Evolutionary conservation across 2,329 filamentous ascomycete species (phyloP).

Genomic region (Fusarium algeriense): DNA sequence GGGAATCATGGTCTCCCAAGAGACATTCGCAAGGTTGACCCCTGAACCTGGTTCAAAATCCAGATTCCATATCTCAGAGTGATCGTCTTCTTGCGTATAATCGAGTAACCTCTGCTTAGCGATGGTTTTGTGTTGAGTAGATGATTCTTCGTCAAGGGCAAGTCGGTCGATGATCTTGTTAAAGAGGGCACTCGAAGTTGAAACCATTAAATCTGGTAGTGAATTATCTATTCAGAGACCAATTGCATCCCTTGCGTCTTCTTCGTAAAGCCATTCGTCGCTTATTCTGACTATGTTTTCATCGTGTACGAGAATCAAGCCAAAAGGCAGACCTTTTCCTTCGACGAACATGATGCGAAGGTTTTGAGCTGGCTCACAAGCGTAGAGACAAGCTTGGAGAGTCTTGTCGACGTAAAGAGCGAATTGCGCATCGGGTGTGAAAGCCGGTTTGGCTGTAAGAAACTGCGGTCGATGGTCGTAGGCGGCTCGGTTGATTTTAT

Average conservation of each 20-base stretch:
- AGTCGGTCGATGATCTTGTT: constrained; percentile 3
- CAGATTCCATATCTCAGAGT: neutral
- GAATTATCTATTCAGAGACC: neutral
- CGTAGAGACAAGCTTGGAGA: constrained; percentile 7
- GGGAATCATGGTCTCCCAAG: neutral
- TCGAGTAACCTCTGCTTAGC: constrained; percentile 3
- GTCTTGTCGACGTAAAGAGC: neutral
- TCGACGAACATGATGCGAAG: constrained; percentile 1
- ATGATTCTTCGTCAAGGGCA: neutral
- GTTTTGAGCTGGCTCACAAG: neutral
- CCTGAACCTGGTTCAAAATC: neutral
- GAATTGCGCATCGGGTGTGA: neutral
- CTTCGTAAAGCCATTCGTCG: constrained; percentile 15
- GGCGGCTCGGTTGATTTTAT: constrained; percentile 1
- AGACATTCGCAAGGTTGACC: neutral
- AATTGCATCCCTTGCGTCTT: neutral
- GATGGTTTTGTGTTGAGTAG: neutral
- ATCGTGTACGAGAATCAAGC: neutral
- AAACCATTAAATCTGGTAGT: neutral
- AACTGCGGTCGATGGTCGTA: constrained; percentile 14
- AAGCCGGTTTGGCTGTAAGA: neutral
- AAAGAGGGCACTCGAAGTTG: neutral
- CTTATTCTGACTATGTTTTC: constrained; percentile 8
- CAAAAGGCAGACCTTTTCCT: neutral
- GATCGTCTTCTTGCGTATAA: neutral